Evolutionary conservation across 345 rosid genomes (phyloP).

Genomic region (Bruguiera gymnorhiza): DNA sequence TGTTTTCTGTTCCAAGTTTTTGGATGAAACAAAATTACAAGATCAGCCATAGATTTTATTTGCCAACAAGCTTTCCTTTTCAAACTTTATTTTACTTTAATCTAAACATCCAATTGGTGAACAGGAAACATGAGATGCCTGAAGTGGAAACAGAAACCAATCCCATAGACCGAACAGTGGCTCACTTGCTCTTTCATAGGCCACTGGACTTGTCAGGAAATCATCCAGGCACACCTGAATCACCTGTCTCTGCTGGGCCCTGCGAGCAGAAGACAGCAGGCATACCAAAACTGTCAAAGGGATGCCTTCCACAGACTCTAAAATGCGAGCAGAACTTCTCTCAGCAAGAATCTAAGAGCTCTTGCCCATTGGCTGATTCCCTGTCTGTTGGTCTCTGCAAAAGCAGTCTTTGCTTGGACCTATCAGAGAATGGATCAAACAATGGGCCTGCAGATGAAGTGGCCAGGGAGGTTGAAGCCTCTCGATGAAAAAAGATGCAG

Average conservation of each 20-base stretch:
- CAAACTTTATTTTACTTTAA: too few relatives aligned
- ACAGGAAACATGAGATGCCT: slow-evolving; percentile 48
- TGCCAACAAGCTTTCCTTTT: background rate
- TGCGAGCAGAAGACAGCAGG: slow-evolving; percentile 32
- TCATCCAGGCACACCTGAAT: slow-evolving; percentile 52
- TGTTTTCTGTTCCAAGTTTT: background rate
- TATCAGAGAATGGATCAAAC: slow-evolving; percentile 38
- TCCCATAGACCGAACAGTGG: slow-evolving; percentile 80
- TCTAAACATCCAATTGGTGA: background rate
- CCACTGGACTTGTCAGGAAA: slow-evolving; percentile 48
- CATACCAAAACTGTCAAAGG: slow-evolving; percentile 22
- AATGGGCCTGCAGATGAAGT: slow-evolving; percentile 37
- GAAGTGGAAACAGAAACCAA: slow-evolving; percentile 83
- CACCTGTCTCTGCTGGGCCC: slow-evolving; percentile 50
- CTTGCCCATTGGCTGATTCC: slow-evolving; percentile 21
- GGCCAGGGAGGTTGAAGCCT: slow-evolving; percentile 32
- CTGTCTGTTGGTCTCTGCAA: slow-evolving; percentile 13
- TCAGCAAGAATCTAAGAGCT: slow-evolving; percentile 35
- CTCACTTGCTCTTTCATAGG: slow-evolving; percentile 84
- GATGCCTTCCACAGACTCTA: slow-evolving; percentile 31
- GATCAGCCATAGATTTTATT: too few relatives aligned
- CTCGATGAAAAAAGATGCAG: slow-evolving; percentile 25
- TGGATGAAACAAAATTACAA: too few relatives aligned
- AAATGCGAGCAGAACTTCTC: slow-evolving; percentile 28
- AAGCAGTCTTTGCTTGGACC: slow-evolving; percentile 21